Conservation (phyloP, 495 filamentous ascomycete species). For the Penicillium bovifimosum region DNA sequence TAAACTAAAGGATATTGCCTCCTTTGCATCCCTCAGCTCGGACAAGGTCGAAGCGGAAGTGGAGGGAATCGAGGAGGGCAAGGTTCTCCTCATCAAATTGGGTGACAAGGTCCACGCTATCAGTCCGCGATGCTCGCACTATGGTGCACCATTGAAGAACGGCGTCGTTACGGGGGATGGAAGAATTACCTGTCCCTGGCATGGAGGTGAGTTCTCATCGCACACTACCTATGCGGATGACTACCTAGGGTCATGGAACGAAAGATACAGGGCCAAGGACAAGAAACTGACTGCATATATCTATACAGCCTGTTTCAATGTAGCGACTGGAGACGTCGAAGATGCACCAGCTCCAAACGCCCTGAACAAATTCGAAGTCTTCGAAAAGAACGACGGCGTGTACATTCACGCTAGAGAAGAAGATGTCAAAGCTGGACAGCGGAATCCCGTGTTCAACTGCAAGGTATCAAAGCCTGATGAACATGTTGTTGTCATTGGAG, state of each 20-base stretch:
- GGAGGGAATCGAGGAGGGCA: slow-evolving; percentile 78
- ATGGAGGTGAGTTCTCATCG: slow-evolving; percentile 61
- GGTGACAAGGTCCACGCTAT: slow-evolving; percentile 70
- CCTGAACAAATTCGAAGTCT: slow-evolving; percentile 70
- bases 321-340: slow-evolving; percentile 86
- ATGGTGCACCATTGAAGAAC: slow-evolving; percentile 78
- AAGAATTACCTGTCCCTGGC: slow-evolving; percentile 88
- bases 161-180: slow-evolving; percentile 81
- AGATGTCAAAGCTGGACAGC: slow-evolving; percentile 69
- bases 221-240: not conserved
- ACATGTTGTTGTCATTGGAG: slow-evolving; percentile 81
- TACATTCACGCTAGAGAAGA: slow-evolving; percentile 79
- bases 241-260: not conserved
- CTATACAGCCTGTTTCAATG: slow-evolving; percentile 78
- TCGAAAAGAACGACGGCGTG: slow-evolving; percentile 71
- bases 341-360: slow-evolving; percentile 86
- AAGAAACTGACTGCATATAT: slow-evolving; percentile 5
- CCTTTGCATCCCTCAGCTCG: slow-evolving; percentile 59
- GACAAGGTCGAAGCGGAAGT: slow-evolving; percentile 88
- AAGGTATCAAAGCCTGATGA: slow-evolving; percentile 51
- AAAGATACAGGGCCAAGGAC: not conserved
- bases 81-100: slow-evolving; percentile 77
- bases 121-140: slow-evolving; percentile 89
- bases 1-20: slow-evolving; percentile 75
- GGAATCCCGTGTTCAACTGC: slow-evolving; percentile 70